Evolutionary conservation across 768 basidiomycete genomes (phyloP).

Genomic region (Mycena olivaceomarginata): DNA sequence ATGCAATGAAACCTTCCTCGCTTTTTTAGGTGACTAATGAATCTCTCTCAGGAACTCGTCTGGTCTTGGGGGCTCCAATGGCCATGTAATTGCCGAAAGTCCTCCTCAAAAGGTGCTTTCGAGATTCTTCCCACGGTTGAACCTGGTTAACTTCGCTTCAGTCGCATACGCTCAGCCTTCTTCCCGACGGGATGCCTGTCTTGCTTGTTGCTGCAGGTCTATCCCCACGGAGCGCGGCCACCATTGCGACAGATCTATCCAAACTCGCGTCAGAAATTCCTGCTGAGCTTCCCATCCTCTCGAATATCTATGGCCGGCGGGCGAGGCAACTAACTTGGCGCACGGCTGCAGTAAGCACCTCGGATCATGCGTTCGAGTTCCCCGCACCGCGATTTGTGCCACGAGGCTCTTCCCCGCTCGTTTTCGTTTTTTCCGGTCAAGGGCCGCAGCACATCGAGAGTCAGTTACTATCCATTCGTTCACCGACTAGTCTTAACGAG

Average conservation of each 20-base stretch:
- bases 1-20: background rate
- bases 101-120: slow-evolving; percentile 46
- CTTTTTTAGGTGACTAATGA: slow-evolving; percentile 21
- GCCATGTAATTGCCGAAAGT: slow-evolving; percentile 61
- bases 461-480: slow-evolving; percentile 46
- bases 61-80: slow-evolving; percentile 66
- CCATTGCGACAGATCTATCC: slow-evolving; percentile 37
- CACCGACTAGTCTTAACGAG: background rate
- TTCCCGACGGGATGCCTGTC: slow-evolving; percentile 42
- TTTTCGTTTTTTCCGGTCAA: slow-evolving; percentile 12
- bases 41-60: slow-evolving; percentile 43
- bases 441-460: slow-evolving; percentile 11
- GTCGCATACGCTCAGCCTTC: background rate
- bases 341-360: slow-evolving; percentile 47
- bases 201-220: slow-evolving; percentile 60
- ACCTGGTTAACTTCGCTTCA: background rate
- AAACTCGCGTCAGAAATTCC: slow-evolving; percentile 16
- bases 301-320: slow-evolving; percentile 52
- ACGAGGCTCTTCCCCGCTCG: slow-evolving; percentile 50
- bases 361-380: slow-evolving; percentile 42
- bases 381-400: slow-evolving; percentile 53
- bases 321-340: slow-evolving; percentile 57
- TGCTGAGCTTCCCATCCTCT: slow-evolving; percentile 16
- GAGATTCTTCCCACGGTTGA: background rate
- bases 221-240: slow-evolving; percentile 53